Evolutionary conservation across 192 early-diverging fungal species (phyloP).

Genomic region (Coemansia sp.): DNA sequence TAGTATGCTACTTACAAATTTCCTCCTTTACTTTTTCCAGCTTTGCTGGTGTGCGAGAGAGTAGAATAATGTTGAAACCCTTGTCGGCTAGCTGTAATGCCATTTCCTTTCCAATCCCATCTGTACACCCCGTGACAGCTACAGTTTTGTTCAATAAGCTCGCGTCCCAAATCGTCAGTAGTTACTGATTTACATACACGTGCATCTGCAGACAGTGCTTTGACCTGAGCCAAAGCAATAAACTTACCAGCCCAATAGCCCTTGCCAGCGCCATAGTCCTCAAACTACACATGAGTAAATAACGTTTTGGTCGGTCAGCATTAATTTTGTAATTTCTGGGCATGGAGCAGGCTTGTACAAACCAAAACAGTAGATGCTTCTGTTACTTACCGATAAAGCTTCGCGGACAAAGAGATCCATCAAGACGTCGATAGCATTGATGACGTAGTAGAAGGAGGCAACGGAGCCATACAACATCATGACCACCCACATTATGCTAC

Average conservation of each 20-base stretch:
- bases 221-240: neutral
- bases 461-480: constrained; percentile 49
- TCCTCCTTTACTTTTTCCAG: constrained; percentile 64
- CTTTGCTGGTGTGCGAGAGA: constrained; percentile 74
- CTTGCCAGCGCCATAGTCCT: constrained; percentile 33
- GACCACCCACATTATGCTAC: constrained; percentile 39
- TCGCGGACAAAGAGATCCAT: constrained; percentile 41
- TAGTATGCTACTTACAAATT: constrained; percentile 42
- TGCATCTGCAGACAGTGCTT: neutral
- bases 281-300: constrained; percentile 19
- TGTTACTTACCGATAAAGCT: constrained; percentile 22
- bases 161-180: no score
- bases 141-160: neutral
- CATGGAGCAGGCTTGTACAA: neutral
- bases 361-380: neutral
- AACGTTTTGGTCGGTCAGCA: neutral
- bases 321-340: neutral
- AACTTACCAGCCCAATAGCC: constrained; percentile 51
- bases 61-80: constrained; percentile 76
- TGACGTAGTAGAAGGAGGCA: constrained; percentile 22
- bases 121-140: constrained; percentile 91
- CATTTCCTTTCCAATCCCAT: constrained; percentile 92
- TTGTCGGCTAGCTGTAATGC: constrained; percentile 81
- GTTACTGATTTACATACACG: neutral
- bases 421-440: constrained; percentile 17